phyloP scores from a whole-genome alignment of 371 early-diverging fungal genomes.

The Mycotypha africana region DNA sequence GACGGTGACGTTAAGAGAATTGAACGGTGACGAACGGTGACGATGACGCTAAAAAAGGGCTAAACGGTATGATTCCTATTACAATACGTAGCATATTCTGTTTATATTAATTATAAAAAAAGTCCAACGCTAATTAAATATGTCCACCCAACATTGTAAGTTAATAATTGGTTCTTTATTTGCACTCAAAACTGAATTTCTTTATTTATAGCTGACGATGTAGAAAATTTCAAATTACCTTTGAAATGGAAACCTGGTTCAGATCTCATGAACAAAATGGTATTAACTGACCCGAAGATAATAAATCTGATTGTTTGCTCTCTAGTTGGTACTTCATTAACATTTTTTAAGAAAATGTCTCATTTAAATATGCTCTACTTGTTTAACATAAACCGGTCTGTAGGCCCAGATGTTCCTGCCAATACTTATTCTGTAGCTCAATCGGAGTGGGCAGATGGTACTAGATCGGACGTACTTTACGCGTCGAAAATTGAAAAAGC shows the following conservation, averaged over 20 bases:
- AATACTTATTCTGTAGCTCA: constrained; percentile 5
- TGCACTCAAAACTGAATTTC: neutral
- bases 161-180: constrained; percentile 17
- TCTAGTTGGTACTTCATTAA: constrained; percentile 14
- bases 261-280: constrained; percentile 11
- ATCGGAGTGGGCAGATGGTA: constrained; percentile 10
- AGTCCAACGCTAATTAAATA: too few species aligned
- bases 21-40: too few species aligned
- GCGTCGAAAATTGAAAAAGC: too few species aligned
- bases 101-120: too few species aligned
- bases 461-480: neutral
- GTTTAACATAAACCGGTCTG: constrained; percentile 5
- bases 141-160: constrained; percentile 10
- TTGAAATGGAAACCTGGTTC: constrained; percentile 14
- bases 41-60: too few species aligned
- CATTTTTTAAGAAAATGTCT: too few species aligned
- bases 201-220: constrained; percentile 1
- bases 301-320: constrained; percentile 12
- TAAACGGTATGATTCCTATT: too few species aligned
- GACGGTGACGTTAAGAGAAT: too few species aligned
- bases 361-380: constrained; percentile 6
- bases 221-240: constrained; percentile 5
- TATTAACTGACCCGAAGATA: constrained; percentile 9
- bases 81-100: too few species aligned
- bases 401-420: constrained; percentile 8